A percentile compares a stretch with the other conserved stretches of the same genome.
Evolutionary conservation across 2,329 filamentous ascomycete species (phyloP).

Genomic region (Balansia obtecta): DNA sequence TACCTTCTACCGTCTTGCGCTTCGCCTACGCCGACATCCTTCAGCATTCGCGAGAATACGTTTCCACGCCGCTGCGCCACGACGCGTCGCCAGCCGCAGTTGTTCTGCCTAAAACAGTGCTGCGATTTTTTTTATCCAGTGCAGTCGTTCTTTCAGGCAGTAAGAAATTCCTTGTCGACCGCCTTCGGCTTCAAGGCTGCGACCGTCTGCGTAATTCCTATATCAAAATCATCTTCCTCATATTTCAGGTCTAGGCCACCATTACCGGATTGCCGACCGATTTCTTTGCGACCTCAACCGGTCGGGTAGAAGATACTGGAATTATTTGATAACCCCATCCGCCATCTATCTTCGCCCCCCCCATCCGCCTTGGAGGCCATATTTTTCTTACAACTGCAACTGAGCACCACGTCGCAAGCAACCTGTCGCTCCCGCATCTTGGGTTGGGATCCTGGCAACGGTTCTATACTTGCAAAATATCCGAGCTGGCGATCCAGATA

Average conservation of each 20-base stretch:
- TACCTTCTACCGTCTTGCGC: neutral
- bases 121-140: neutral
- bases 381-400: neutral
- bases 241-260: neutral
- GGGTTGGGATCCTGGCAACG: slow-evolving; percentile 4
- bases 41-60: neutral
- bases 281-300: neutral
- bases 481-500: slow-evolving; percentile 11
- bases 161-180: neutral
- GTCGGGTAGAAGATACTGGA: neutral
- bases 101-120: neutral
- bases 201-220: neutral
- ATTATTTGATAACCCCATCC: neutral
- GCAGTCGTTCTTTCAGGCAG: neutral
- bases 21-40: neutral
- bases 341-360: neutral
- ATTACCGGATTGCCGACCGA: neutral
- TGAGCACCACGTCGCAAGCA: neutral
- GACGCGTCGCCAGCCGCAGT: neutral
- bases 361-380: neutral
- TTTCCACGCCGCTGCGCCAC: neutral
- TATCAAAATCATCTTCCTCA: neutral
- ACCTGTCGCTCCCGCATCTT: neutral
- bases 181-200: neutral
- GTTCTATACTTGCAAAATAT: slow-evolving; percentile 11